phyloP scores from a whole-genome alignment of 2,329 filamentous ascomycete species.

The Aspergillus texensis region DNA sequence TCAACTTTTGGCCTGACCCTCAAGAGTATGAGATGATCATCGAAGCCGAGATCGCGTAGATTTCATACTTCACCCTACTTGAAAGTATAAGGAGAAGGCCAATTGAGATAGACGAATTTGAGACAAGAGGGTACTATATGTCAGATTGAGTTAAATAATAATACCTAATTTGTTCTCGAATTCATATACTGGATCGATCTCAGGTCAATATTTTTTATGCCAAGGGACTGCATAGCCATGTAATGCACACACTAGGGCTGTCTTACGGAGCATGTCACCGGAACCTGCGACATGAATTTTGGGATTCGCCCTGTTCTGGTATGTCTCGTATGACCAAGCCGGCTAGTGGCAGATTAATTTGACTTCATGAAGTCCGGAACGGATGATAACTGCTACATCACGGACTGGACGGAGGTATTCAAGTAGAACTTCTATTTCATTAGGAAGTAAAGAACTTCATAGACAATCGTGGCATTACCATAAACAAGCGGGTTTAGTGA shows the following conservation, averaged over 20 bases:
- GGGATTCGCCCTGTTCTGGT: background rate
- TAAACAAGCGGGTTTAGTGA: slow-evolving; percentile 9
- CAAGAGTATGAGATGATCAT: slow-evolving; percentile 33
- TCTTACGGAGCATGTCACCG: background rate
- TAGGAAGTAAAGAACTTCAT: background rate
- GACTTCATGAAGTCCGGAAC: background rate
- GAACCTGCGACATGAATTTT: background rate
- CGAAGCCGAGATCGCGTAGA: slow-evolving; percentile 24
- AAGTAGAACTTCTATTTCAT: background rate
- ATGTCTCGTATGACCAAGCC: background rate
- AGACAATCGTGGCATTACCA: background rate
- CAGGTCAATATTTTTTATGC: background rate
- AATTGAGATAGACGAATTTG: background rate
- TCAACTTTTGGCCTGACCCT: slow-evolving; percentile 34
- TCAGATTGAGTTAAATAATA: background rate
- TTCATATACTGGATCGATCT: background rate
- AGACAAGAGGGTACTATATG: background rate
- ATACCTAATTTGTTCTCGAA: background rate
- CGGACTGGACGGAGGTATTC: background rate
- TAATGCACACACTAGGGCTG: background rate
- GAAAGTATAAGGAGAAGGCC: background rate
- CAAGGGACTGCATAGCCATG: background rate
- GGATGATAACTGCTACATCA: background rate
- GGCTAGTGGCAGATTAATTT: background rate
- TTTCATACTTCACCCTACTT: background rate